phyloP scores from a whole-genome alignment of 768 basidiomycete genomes.

The Boletus reticulatus region DNA sequence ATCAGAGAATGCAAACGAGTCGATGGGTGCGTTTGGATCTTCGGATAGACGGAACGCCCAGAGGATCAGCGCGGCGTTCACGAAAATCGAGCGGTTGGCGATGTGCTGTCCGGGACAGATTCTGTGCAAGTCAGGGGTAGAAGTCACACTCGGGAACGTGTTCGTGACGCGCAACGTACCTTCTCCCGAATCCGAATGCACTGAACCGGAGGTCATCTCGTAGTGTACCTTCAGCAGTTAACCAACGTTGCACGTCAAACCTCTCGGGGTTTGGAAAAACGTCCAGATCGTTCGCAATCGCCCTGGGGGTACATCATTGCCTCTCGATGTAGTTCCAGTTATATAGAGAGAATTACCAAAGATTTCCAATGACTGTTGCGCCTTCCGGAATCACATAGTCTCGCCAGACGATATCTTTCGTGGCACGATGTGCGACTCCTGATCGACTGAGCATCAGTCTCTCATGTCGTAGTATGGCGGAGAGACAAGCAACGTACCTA shows the following conservation, averaged over 20 bases:
- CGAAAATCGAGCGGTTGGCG: slow-evolving; percentile 4
- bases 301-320: neutral
- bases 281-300: slow-evolving; percentile 6
- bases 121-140: neutral
- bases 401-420: slow-evolving; percentile 1
- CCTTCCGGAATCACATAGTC: slow-evolving; percentile 8
- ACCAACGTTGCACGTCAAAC: slow-evolving; percentile 7
- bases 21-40: neutral
- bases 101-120: slow-evolving; percentile 3
- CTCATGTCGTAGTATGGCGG: too few relatives aligned
- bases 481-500: neutral
- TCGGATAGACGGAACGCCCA: slow-evolving; percentile 6
- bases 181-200: slow-evolving; percentile 5
- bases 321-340: too few relatives aligned
- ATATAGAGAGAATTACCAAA: neutral
- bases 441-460: neutral
- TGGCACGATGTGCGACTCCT: slow-evolving; percentile 7
- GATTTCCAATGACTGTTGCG: slow-evolving; percentile 1
- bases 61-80: neutral
- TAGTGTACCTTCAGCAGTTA: neutral
- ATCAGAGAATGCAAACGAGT: neutral
- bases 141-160: too few relatives aligned
- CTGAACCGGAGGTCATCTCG: slow-evolving; percentile 6
- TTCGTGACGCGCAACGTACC: neutral
- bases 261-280: slow-evolving; percentile 2